These are phyloP conservation scores for Ciborinia camelliae DNA, from an alignment of 2,329 filamentous ascomycete species.

Conservation along the genomic window DNA sequence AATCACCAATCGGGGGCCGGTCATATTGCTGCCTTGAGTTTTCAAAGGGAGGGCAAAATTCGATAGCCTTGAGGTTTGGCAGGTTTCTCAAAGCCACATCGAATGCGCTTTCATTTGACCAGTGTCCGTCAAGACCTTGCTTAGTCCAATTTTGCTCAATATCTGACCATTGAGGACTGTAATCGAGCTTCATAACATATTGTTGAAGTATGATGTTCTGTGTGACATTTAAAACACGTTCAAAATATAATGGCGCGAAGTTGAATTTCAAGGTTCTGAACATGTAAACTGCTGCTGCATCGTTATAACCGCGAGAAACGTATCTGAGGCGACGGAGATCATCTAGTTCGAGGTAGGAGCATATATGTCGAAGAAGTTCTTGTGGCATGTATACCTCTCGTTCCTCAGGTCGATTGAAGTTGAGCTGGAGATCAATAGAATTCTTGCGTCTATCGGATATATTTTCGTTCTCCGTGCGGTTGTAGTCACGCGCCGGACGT, in stretches of 20 bases:
- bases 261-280: background rate
- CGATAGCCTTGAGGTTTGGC: background rate
- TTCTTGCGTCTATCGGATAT: background rate
- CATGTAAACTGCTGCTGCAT: background rate
- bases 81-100: background rate
- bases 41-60: background rate
- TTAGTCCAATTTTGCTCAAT: no score
- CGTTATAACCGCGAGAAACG: background rate
- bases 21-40: no score
- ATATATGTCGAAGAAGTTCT: background rate
- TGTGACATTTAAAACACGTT: background rate
- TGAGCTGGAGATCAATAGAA: background rate
- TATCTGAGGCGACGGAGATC: background rate
- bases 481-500: no score
- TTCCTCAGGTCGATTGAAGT: background rate
- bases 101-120: background rate
- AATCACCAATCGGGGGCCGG: no score
- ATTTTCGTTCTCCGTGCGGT: no score
- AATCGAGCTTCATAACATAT: background rate
- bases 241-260: background rate
- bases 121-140: background rate
- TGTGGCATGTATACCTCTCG: background rate
- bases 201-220: background rate
- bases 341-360: background rate
- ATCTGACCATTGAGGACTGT: no score